Percentiles rank a stretch among this genome's conserved stretches.
Evolutionary conservation across 2,329 filamentous ascomycete species (phyloP).

Genomic region (Aspergillus neotritici): DNA sequence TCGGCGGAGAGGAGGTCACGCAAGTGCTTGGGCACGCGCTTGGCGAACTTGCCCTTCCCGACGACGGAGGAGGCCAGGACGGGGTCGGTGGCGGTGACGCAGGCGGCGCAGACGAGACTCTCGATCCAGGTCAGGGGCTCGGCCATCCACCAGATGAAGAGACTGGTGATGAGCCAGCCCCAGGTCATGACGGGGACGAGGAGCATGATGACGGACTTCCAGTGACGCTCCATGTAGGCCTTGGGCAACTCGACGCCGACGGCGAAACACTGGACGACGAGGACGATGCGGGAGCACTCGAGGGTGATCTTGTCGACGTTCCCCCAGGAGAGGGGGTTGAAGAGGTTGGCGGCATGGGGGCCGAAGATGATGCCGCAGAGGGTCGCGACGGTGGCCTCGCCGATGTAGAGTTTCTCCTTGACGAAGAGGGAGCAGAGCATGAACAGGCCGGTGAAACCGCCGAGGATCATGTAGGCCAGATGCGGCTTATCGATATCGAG

Average conservation of each 20-base stretch:
- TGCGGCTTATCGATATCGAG: slow-evolving; percentile 79
- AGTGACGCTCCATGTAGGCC: slow-evolving; percentile 93
- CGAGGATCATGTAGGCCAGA: slow-evolving; percentile 96
- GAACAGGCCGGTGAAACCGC: slow-evolving; percentile 94
- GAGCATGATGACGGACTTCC: slow-evolving; percentile 83
- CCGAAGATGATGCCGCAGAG: slow-evolving; percentile 66
- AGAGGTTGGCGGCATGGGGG: slow-evolving; percentile 60
- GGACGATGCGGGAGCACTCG: slow-evolving; percentile 65
- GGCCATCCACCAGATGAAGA: slow-evolving; percentile 92
- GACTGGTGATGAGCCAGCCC: slow-evolving; percentile 74
- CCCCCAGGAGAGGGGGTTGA: slow-evolving; percentile 58
- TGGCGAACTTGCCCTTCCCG: slow-evolving; percentile 97
- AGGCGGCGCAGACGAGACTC: slow-evolving; percentile 78
- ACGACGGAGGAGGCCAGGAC: slow-evolving; percentile 96
- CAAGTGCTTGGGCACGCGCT: slow-evolving; percentile 94
- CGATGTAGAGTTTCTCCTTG: slow-evolving; percentile 97
- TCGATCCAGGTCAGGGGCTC: slow-evolving; percentile 79
- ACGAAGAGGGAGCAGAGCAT: slow-evolving; percentile 98
- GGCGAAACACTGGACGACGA: slow-evolving; percentile 69
- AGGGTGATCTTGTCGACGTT: slow-evolving; percentile 63
- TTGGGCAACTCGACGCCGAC: slow-evolving; percentile 66
- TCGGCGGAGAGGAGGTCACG: slow-evolving; percentile 91
- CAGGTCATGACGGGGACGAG: slow-evolving; percentile 95
- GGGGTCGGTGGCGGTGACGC: slow-evolving; percentile 94
- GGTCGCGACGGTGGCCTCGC: slow-evolving; percentile 88